Conservation (phyloP, 805 yeast genomes). For the Schwanniomyces occidentalis region DNA sequence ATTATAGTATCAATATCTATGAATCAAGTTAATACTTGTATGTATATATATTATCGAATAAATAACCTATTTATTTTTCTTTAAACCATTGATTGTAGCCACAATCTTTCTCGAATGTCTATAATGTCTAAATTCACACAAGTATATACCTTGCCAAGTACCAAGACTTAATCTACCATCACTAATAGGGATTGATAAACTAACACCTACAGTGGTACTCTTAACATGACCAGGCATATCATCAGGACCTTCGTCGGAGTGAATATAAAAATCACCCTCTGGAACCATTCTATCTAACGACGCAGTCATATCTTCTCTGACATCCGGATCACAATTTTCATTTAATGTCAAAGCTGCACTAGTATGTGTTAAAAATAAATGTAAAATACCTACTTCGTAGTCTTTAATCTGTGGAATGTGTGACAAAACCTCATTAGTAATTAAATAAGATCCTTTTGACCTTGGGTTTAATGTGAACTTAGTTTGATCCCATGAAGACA, state of each 20-base stretch:
- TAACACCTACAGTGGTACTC: slow-evolving; percentile 59
- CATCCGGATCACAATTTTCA: slow-evolving; percentile 82
- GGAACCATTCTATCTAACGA: slow-evolving; percentile 69
- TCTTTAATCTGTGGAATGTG: slow-evolving; percentile 60
- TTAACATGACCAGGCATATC: slow-evolving; percentile 86
- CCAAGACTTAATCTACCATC: slow-evolving; percentile 71
- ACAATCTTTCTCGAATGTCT: slow-evolving; percentile 65
- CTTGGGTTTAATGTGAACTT: slow-evolving; percentile 56
- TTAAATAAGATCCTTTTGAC: slow-evolving; percentile 66
- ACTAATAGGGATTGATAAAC: slow-evolving; percentile 64
- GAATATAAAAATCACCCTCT: slow-evolving; percentile 57
- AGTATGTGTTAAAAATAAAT: slow-evolving; percentile 75
- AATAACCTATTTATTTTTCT: slow-evolving; percentile 13
- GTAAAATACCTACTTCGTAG: slow-evolving; percentile 61
- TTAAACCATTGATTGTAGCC: slow-evolving; percentile 70
- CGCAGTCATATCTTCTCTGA: slow-evolving; percentile 64
- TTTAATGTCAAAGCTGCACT: slow-evolving; percentile 76
- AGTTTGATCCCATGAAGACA: slow-evolving; percentile 57
- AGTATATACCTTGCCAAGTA: slow-evolving; percentile 85
- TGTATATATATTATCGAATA: not conserved
- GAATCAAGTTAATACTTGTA: slow-evolving; percentile 10
- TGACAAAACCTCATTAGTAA: slow-evolving; percentile 62
- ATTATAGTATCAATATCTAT: slow-evolving; percentile 34
- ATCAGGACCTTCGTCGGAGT: slow-evolving; percentile 77
- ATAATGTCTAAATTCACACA: slow-evolving; percentile 69